Percentiles rank a stretch among this genome's conserved stretches.
Evolutionary conservation across 331 rosid species (phyloP).

Genomic region (Pyrus hybrid): DNA sequence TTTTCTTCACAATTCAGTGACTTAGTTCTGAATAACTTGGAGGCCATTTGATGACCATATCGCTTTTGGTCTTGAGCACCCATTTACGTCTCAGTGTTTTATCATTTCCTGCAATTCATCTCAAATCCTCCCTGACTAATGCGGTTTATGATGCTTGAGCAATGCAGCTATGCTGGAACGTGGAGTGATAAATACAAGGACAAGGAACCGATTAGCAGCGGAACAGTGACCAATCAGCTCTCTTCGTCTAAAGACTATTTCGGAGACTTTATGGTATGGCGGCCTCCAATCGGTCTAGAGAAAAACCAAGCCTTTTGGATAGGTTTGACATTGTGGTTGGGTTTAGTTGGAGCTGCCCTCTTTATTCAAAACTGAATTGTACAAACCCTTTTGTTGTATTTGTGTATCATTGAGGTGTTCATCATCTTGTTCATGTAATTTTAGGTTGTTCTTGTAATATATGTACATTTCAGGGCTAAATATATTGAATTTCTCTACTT

Average conservation of each 20-base stretch:
- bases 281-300: constrained; percentile 71
- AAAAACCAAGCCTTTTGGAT: constrained; percentile 71
- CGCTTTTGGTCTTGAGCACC: not conserved
- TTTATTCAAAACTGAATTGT: constrained; percentile 57
- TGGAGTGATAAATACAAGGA: constrained; percentile 89
- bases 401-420: constrained; percentile 23
- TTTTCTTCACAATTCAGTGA: not conserved
- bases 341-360: constrained; percentile 80
- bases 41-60: not conserved
- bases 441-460: constrained; percentile 11
- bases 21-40: not conserved
- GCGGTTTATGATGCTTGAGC: constrained; percentile 3
- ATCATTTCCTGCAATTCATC: not conserved
- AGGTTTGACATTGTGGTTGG: constrained; percentile 78
- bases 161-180: constrained; percentile 74
- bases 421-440: constrained; percentile 9
- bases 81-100: not conserved
- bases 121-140: not conserved
- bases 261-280: constrained; percentile 81
- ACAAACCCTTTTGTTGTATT: constrained; percentile 5
- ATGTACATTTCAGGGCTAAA: constrained; percentile 7
- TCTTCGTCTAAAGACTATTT: constrained; percentile 69
- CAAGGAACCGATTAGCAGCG: constrained; percentile 36
- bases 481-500: not conserved
- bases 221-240: constrained; percentile 60